Conservation (phyloP, 1,284 basidiomycete genomes). For the Irpex rosettiformis region DNA sequence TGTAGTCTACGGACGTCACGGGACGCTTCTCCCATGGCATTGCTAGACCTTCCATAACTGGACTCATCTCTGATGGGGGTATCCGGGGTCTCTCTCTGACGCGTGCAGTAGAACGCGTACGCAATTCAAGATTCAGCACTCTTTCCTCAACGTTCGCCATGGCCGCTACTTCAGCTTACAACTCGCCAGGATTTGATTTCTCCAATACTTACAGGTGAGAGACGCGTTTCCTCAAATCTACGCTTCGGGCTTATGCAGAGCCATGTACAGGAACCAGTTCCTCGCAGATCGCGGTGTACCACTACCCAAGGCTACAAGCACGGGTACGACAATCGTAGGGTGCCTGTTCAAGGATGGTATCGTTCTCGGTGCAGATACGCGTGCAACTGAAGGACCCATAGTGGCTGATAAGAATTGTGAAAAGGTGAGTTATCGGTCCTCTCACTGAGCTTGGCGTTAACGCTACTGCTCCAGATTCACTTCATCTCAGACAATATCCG, state of each 20-base stretch:
- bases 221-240: background rate
- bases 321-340: slow-evolving; percentile 98
- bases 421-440: background rate
- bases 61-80: too few species aligned
- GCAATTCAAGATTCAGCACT: slow-evolving; percentile 20
- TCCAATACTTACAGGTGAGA: slow-evolving; percentile 32
- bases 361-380: slow-evolving; percentile 94
- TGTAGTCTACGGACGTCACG: too few species aligned
- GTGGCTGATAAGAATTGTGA: slow-evolving; percentile 82
- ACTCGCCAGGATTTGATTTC: slow-evolving; percentile 34
- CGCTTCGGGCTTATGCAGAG: slow-evolving; percentile 33
- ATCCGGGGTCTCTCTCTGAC: slow-evolving; percentile 18
- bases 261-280: slow-evolving; percentile 70
- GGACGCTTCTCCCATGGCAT: too few species aligned
- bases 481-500: slow-evolving; percentile 77
- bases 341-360: slow-evolving; percentile 93
- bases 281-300: slow-evolving; percentile 67
- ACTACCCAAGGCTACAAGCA: slow-evolving; percentile 75
- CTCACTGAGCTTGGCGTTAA: slow-evolving; percentile 29
- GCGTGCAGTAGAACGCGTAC: slow-evolving; percentile 17
- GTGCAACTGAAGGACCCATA: slow-evolving; percentile 89
- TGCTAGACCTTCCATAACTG: too few species aligned
- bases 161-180: slow-evolving; percentile 28
- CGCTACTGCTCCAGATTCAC: slow-evolving; percentile 71
- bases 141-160: slow-evolving; percentile 19